These are phyloP conservation scores for Coemansia sp. DNA, from an alignment of 192 early-diverging fungal genomes.

Conservation along the genomic window DNA sequence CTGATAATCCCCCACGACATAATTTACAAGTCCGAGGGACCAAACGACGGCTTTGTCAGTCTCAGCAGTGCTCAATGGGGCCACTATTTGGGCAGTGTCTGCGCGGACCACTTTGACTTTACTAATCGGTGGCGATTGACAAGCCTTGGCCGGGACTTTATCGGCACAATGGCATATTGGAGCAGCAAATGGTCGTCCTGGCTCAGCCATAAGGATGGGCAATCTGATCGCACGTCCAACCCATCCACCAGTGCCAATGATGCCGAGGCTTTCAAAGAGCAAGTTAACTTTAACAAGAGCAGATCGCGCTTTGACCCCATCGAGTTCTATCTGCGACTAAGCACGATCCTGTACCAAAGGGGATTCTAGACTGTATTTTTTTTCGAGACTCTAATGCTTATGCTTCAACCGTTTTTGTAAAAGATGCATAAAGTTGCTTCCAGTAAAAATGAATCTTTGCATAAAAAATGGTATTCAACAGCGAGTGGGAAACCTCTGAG, in stretches of 20 bases:
- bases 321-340: slow-evolving; percentile 71
- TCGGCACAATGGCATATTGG: slow-evolving; percentile 39
- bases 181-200: slow-evolving; percentile 46
- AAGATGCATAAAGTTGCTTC: no score
- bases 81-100: slow-evolving; percentile 73
- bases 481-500: no score
- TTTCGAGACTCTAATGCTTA: no score
- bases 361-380: slow-evolving; percentile 44
- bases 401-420: no score
- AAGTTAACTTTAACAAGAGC: slow-evolving; percentile 4
- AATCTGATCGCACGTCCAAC: background rate
- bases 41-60: slow-evolving; percentile 91
- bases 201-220: slow-evolving; percentile 12
- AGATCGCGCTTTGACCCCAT: slow-evolving; percentile 61
- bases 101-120: slow-evolving; percentile 90
- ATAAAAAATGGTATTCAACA: no score
- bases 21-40: slow-evolving; percentile 74
- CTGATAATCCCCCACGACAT: slow-evolving; percentile 77
- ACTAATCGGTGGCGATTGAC: slow-evolving; percentile 53
- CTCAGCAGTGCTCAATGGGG: slow-evolving; percentile 86
- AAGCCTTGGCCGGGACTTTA: slow-evolving; percentile 38
- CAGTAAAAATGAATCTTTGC: no score
- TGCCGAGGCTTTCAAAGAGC: no score
- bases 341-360: slow-evolving; percentile 62
- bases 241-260: background rate